Evolutionary conservation across 306 rosid genomes (phyloP).

Genomic region (Neltuma alba): DNA sequence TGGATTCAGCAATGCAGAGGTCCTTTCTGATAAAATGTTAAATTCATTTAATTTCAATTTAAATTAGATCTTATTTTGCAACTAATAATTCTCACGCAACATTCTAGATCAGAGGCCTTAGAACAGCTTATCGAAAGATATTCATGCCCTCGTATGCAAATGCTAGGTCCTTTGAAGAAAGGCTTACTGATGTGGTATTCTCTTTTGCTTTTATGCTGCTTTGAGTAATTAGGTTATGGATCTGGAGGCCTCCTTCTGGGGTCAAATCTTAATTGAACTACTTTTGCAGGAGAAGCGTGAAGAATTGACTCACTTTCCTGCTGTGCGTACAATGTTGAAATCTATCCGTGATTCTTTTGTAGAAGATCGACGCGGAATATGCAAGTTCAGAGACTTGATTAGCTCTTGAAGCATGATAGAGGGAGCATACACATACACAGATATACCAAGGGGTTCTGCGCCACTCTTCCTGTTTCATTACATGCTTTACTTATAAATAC

Average conservation of each 20-base stretch:
- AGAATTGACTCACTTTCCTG: constrained; percentile 56
- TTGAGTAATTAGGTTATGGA: constrained; percentile 14
- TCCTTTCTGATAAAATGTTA: constrained; percentile 33
- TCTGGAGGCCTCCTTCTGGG: background rate
- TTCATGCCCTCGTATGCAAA: constrained; percentile 66
- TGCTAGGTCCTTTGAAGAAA: constrained; percentile 65
- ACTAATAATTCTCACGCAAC: constrained; percentile 36
- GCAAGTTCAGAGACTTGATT: constrained; percentile 74
- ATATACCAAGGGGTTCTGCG: background rate
- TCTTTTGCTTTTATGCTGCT: background rate
- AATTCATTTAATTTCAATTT: constrained; percentile 25
- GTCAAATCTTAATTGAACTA: constrained; percentile 18
- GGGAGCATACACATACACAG: background rate
- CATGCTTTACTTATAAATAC: background rate
- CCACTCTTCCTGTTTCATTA: background rate
- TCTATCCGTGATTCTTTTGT: constrained; percentile 65
- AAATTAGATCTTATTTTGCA: constrained; percentile 3
- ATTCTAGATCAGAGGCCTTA: constrained; percentile 69
- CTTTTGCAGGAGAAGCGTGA: constrained; percentile 72
- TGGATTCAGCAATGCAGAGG: constrained; percentile 76
- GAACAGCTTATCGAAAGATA: constrained; percentile 75
- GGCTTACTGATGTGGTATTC: constrained; percentile 80
- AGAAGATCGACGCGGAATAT: constrained; percentile 77
- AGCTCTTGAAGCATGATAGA: constrained; percentile 47
- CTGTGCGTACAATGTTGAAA: constrained; percentile 60